phyloP scores from a whole-genome alignment of 371 early-diverging fungal genomes.

The Mortierella sp. region DNA sequence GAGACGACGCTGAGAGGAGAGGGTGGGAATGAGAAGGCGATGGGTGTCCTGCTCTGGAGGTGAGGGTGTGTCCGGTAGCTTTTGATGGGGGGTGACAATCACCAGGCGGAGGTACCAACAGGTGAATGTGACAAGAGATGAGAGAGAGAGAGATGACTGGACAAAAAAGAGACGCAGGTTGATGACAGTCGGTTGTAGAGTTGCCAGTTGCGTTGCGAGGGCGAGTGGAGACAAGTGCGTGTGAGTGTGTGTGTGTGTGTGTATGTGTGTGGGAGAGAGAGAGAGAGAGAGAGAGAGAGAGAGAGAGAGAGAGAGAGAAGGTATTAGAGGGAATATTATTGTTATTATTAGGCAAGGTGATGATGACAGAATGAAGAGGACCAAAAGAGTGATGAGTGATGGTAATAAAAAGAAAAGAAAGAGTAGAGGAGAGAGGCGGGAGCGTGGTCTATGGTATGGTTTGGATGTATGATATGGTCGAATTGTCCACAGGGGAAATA shows the following conservation, averaged over 20 bases:
- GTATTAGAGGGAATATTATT: neutral
- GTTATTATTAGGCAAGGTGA: neutral
- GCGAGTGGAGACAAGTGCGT: neutral
- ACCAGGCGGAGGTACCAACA: neutral
- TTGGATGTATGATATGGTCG: no score
- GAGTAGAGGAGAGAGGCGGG: constrained; percentile 4
- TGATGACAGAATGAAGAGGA: neutral
- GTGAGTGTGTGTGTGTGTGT: neutral
- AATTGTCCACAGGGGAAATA: no score
- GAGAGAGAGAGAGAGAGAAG: neutral
- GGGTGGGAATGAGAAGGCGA: neutral
- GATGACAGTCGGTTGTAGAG: no score
- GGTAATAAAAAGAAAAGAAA: neutral
- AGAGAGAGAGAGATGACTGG: neutral
- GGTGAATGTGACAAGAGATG: neutral
- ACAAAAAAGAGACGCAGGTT: neutral
- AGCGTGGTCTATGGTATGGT: no score
- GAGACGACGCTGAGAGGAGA: neutral
- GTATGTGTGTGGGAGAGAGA: neutral
- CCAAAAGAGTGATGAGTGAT: neutral
- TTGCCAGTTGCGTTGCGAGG: no score
- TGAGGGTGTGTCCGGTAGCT: neutral
- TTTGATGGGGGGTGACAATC: neutral
- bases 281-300: neutral
- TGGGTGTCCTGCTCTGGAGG: neutral